Conservation (phyloP, 2,329 filamentous ascomycete species). For the Xylaria polymorpha region DNA sequence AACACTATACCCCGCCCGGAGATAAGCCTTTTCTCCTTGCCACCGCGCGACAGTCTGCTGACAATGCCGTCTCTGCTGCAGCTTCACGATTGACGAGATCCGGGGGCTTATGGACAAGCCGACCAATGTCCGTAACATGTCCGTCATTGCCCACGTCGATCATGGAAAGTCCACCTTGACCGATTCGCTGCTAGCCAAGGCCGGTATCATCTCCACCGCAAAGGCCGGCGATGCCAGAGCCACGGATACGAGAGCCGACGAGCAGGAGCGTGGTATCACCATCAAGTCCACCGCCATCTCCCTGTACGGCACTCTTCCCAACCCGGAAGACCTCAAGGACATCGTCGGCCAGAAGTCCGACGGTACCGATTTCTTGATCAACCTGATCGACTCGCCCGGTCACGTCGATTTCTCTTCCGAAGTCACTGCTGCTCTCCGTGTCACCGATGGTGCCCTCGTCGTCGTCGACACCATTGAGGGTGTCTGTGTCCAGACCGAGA, state of each 20-base stretch:
- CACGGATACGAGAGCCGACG: conserved; percentile 96
- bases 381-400: conserved; percentile 99
- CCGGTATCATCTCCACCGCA: conserved; percentile 97
- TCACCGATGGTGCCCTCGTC: conserved; percentile 99
- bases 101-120: conserved; percentile 79
- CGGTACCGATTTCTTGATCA: conserved; percentile 98
- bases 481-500: conserved; percentile 99
- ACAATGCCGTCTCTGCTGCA: conserved; percentile 64
- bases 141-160: conserved; percentile 99
- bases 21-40: conserved; percentile 51
- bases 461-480: conserved; percentile 99
- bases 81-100: conserved; percentile 98
- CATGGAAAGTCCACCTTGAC: conserved; percentile 99
- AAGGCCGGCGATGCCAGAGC: conserved; percentile 97
- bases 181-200: conserved; percentile 98
- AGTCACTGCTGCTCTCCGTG: conserved; percentile 98
- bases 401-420: conserved; percentile 99
- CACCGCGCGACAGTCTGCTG: conserved; percentile 54
- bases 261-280: conserved; percentile 99
- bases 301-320: conserved; percentile 86
- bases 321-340: conserved; percentile 92
- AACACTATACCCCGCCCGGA: conserved; percentile 53
- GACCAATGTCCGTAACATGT: conserved; percentile 91
- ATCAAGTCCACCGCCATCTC: conserved; percentile 99
- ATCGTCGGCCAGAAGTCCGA: conserved; percentile 87